Evolutionary conservation across 2,329 filamentous ascomycete genomes (phyloP).

Genomic region (Penicillium sp.): DNA sequence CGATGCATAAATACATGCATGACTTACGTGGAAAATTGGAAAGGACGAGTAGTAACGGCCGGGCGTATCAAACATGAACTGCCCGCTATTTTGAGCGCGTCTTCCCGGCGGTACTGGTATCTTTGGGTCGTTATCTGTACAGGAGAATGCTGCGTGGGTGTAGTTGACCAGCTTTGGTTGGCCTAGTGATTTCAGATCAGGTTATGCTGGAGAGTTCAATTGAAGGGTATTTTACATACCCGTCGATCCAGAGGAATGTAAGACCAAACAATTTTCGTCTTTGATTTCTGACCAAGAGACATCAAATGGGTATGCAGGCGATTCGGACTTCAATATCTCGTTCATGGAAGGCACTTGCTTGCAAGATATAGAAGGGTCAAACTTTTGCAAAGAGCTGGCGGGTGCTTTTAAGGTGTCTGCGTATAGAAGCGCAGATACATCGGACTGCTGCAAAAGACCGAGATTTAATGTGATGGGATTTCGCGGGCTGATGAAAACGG

Average conservation of each 20-base stretch:
- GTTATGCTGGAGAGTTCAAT: background rate
- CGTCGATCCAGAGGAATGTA: constrained; percentile 15
- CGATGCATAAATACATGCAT: background rate
- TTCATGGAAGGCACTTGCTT: constrained; percentile 11
- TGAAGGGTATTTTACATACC: background rate
- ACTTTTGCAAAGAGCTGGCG: constrained; percentile 12
- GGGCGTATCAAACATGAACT: constrained; percentile 10
- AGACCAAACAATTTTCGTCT: constrained; percentile 9
- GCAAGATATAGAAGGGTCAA: constrained; percentile 14
- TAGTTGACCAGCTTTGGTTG: constrained; percentile 13
- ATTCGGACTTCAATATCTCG: constrained; percentile 6
- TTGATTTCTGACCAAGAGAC: constrained; percentile 6
- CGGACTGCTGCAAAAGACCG: constrained; percentile 12
- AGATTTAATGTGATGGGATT: constrained; percentile 13
- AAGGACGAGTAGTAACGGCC: constrained; percentile 14
- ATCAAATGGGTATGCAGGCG: constrained; percentile 7
- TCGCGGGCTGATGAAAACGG: constrained; percentile 10
- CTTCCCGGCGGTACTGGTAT: constrained; percentile 11
- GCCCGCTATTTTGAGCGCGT: constrained; percentile 6
- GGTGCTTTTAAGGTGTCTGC: constrained; percentile 6
- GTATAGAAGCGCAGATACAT: constrained; percentile 11
- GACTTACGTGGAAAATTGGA: constrained; percentile 12
- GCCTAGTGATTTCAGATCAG: background rate
- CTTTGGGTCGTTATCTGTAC: constrained; percentile 14
- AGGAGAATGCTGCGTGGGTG: constrained; percentile 11